phyloP scores from a whole-genome alignment of 1,139 yeast species.

The Debaryomycetaceae sp. region DNA sequence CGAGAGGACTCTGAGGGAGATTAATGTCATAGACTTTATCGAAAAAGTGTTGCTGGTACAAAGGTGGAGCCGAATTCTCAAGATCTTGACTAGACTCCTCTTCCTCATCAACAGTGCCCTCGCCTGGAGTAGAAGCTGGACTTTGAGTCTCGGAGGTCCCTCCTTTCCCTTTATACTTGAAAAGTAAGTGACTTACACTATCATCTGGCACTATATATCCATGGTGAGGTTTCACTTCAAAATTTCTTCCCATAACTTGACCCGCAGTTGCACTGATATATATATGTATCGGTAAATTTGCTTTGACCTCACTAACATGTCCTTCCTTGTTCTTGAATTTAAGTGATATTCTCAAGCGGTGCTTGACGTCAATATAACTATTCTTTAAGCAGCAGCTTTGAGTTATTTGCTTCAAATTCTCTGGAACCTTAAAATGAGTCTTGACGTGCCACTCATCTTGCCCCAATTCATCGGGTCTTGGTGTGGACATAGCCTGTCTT shows the following conservation, averaged over 20 bases:
- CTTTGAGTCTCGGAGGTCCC: slow-evolving; percentile 8
- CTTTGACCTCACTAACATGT: slow-evolving; percentile 64
- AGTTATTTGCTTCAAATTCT: slow-evolving; percentile 47
- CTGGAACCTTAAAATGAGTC: slow-evolving; percentile 49
- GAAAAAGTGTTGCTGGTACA: slow-evolving; percentile 35
- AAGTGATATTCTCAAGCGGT: slow-evolving; percentile 55
- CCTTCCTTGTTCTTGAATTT: slow-evolving; percentile 59
- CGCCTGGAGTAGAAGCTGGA: slow-evolving; percentile 12
- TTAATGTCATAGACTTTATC: slow-evolving; percentile 37
- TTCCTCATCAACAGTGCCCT: slow-evolving; percentile 9
- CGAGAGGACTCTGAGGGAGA: slow-evolving; percentile 36
- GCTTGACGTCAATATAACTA: slow-evolving; percentile 54
- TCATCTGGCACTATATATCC: slow-evolving; percentile 43
- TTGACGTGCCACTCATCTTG: slow-evolving; percentile 52
- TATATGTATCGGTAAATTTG: slow-evolving; percentile 60
- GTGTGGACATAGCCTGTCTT: slow-evolving; percentile 25
- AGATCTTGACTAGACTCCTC: slow-evolving; percentile 13
- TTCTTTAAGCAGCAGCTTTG: slow-evolving; percentile 55
- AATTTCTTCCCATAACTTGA: slow-evolving; percentile 48
- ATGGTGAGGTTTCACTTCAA: slow-evolving; percentile 48
- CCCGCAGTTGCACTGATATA: slow-evolving; percentile 55
- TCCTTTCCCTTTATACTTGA: slow-evolving; percentile 19
- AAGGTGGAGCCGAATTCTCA: slow-evolving; percentile 39
- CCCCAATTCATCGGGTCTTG: slow-evolving; percentile 24
- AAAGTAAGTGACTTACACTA: slow-evolving; percentile 33